Percentiles rank a stretch among this genome's conserved stretches.
Conservation (phyloP, 83 land plant species). For the Picea abies region DNA sequence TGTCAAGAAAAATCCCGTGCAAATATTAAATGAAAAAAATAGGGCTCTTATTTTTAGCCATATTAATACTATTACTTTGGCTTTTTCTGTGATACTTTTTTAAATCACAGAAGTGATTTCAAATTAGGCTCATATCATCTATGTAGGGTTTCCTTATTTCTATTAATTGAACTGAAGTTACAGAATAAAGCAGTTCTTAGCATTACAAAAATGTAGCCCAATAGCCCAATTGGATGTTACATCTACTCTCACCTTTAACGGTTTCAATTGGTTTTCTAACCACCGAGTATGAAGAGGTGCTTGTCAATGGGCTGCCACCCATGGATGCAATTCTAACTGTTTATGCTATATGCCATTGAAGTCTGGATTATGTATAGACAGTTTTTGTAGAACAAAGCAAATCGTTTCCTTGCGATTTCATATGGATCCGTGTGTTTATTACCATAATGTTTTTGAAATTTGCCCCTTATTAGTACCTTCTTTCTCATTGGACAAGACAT, state of each 20-base stretch:
- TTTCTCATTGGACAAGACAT: not conserved
- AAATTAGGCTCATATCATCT: not conserved
- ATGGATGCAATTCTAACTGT: not conserved
- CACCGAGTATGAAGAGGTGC: not conserved
- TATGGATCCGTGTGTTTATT: not conserved
- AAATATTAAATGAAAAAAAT: constrained; percentile 7
- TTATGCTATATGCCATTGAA: not conserved
- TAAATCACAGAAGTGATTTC: not conserved
- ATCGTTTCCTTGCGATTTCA: not conserved
- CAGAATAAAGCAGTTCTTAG: not conserved
- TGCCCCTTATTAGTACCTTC: not conserved
- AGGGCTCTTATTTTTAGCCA: constrained; percentile 22
- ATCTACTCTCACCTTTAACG: not conserved
- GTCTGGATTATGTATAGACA: not conserved
- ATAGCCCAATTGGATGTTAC: not conserved
- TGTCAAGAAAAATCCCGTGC: constrained; percentile 7
- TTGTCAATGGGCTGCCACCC: not conserved
- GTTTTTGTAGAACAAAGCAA: not conserved
- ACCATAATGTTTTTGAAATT: not conserved
- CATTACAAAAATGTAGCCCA: not conserved
- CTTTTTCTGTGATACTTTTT: constrained; percentile 15
- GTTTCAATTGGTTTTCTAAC: not conserved
- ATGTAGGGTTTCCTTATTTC: not conserved
- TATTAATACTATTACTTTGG: not conserved
- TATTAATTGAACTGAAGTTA: not conserved